These are phyloP conservation scores for Paratinospora sagittata DNA, from an alignment of 164 flowering plant species.

Conservation along the genomic window DNA sequence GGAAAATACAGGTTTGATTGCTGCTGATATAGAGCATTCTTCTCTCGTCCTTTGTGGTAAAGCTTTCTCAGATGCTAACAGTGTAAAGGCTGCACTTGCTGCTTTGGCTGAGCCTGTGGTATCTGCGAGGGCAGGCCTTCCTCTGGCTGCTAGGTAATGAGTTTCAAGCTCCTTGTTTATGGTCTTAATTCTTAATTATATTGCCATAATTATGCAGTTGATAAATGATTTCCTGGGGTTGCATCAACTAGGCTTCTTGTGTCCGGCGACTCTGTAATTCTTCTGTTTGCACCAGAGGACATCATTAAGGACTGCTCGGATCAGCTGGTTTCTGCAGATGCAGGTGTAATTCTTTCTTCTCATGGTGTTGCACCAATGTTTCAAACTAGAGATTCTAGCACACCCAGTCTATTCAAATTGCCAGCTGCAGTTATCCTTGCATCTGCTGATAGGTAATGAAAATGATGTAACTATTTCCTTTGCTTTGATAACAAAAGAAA, in stretches of 20 bases:
- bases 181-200: neutral
- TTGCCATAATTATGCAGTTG: neutral
- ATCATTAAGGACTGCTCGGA: slow-evolving; percentile 29
- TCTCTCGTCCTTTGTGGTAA: slow-evolving; percentile 48
- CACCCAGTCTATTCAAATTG: slow-evolving; percentile 28
- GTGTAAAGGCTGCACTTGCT: slow-evolving; percentile 34
- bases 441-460: slow-evolving; percentile 40
- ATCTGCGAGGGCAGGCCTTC: slow-evolving; percentile 45
- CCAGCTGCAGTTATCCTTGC: slow-evolving; percentile 41
- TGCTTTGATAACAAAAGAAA: neutral
- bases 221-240: slow-evolving; percentile 4
- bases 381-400: slow-evolving; percentile 27
- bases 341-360: slow-evolving; percentile 40
- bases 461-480: neutral
- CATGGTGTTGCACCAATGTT: slow-evolving; percentile 41
- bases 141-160: slow-evolving; percentile 40
- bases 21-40: slow-evolving; percentile 45
- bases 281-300: slow-evolving; percentile 45
- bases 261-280: slow-evolving; percentile 37
- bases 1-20: slow-evolving; percentile 34
- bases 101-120: slow-evolving; percentile 42
- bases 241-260: slow-evolving; percentile 34
- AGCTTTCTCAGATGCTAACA: slow-evolving; percentile 38
- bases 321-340: slow-evolving; percentile 32
- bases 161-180: neutral